Evolutionary conservation across 805 yeast genomes (phyloP), one percentile per base, ranked within the genome.

Genomic region (Metschnikowia kunwiensis): DNA sequence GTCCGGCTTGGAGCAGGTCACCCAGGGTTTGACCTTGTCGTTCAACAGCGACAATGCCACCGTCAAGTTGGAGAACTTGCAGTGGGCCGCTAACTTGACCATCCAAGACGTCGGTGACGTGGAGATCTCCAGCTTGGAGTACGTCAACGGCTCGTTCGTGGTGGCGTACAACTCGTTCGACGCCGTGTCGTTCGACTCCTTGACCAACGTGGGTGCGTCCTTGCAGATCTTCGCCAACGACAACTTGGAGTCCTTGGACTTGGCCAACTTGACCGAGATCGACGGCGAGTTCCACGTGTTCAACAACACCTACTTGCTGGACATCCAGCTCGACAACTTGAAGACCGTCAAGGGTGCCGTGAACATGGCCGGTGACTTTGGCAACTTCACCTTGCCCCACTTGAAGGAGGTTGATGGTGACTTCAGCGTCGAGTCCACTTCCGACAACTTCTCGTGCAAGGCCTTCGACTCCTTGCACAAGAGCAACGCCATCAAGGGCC

Each of bases 61-160:
- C 19, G 48, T 55, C 32, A 53, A 44, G 27, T 55, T 68, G 49
- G 63, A 64, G 40, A 43, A 50, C 40, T 63, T 68, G 54, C 32
- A 44, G 28, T 63, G 67, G 66, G 69, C 72, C 24, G 58, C 71
- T 27, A 68, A 68, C 58, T 58, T 68, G 51, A 67, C 72, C 38
- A 46, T 68, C 32, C 72, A 68, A 53, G 73, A 68, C 47, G 63
- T 58, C 25, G 49, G 54, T 18, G 47, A 50, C n/a, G 40, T 68
- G 21, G 50, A 57, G 30, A 60, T 58, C 36, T 28, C 50, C 18
- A 55, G 58, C 53, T 60, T 68, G 53, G 48, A 63, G 31, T 42
- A 56, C 24, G 68, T 66, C 34, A 68, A 68, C 52, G 72, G 73
- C 31, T 54, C 72, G 18, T 55, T 65, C 27, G 49, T 56, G 24